These are phyloP conservation scores for Spinacia oleracea DNA, from an alignment of 179 eudicot genomes.

Conservation along the genomic window DNA sequence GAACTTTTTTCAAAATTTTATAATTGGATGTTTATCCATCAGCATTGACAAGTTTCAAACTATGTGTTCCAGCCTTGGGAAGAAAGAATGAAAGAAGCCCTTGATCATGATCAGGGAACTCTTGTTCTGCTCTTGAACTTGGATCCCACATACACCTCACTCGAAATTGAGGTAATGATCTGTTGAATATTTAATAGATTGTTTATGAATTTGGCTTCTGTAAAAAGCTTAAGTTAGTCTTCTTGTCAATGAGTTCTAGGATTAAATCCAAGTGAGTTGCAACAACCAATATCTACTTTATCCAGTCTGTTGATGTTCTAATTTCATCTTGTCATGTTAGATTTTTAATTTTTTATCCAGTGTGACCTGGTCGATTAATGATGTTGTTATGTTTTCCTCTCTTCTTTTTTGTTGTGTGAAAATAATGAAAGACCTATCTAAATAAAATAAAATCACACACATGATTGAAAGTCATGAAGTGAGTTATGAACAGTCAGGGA, in stretches of 20 bases:
- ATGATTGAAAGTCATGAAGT: not conserved
- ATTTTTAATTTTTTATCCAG: not conserved
- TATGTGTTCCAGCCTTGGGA: constrained; percentile 29
- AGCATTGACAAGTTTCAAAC: not conserved
- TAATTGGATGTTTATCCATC: no score
- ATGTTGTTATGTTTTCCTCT: not conserved
- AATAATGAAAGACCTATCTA: not conserved
- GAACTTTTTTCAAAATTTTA: not conserved
- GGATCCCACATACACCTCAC: constrained; percentile 59
- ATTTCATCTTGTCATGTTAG: not conserved
- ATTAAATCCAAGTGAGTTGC: not conserved
- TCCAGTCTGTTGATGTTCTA: no score
- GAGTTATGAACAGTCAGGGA: not conserved
- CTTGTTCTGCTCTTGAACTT: constrained; percentile 64
- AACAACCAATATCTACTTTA: not conserved
- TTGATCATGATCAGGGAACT: constrained; percentile 47
- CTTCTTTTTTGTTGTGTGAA: not conserved
- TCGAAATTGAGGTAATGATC: constrained; percentile 65
- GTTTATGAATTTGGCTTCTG: not conserved
- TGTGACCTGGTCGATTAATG: not conserved
- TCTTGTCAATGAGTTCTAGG: not conserved
- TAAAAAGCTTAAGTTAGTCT: not conserved
- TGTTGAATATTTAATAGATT: not conserved
- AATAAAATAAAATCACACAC: not conserved
- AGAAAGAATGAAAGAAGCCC: constrained; percentile 49